A percentile compares a stretch with the other conserved stretches of the same genome.
Conservation (phyloP, 805 yeast species). For the Scheffersomyces lignosus region DNA sequence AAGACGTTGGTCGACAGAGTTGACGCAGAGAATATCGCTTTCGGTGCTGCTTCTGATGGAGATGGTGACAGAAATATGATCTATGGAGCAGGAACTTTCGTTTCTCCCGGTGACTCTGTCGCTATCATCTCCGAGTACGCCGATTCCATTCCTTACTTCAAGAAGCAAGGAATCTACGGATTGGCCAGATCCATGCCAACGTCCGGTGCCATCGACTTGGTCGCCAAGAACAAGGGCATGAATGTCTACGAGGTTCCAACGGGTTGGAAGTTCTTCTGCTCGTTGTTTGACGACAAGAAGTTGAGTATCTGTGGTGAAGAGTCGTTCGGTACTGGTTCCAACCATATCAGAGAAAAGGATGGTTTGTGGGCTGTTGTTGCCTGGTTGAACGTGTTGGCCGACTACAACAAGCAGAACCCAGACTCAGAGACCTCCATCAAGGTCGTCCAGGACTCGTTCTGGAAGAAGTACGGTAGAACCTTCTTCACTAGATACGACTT, state of each 20-base stretch:
- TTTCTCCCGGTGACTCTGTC: slow-evolving; percentile 97
- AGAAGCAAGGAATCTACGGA: slow-evolving; percentile 82
- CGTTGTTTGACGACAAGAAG: slow-evolving; percentile 88
- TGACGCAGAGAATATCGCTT: slow-evolving; percentile 77
- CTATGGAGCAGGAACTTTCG: slow-evolving; percentile 91
- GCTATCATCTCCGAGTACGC: slow-evolving; percentile 97
- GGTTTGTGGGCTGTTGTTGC: slow-evolving; percentile 98
- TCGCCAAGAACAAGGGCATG: slow-evolving; percentile 75
- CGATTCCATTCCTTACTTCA: slow-evolving; percentile 84
- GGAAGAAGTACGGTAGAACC: slow-evolving; percentile 94
- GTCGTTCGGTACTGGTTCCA: slow-evolving; percentile 96
- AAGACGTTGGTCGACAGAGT: slow-evolving; percentile 81
- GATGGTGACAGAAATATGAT: slow-evolving; percentile 99
- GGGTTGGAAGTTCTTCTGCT: slow-evolving; percentile 98
- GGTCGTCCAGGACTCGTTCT: slow-evolving; percentile 79
- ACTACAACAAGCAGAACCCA: slow-evolving; percentile 64
- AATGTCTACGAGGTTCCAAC: slow-evolving; percentile 93
- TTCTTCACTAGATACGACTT: slow-evolving; percentile 95
- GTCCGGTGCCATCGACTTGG: slow-evolving; percentile 88
- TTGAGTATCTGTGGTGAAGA: slow-evolving; percentile 98
- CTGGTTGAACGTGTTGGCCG: slow-evolving; percentile 94
- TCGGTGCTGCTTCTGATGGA: slow-evolving; percentile 99
- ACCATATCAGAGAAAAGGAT: slow-evolving; percentile 96
- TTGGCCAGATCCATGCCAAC: slow-evolving; percentile 98
- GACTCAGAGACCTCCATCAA: slow-evolving; percentile 63